phyloP scores from a whole-genome alignment of 2,329 filamentous ascomycete genomes.

The Falciphora oryzae region DNA sequence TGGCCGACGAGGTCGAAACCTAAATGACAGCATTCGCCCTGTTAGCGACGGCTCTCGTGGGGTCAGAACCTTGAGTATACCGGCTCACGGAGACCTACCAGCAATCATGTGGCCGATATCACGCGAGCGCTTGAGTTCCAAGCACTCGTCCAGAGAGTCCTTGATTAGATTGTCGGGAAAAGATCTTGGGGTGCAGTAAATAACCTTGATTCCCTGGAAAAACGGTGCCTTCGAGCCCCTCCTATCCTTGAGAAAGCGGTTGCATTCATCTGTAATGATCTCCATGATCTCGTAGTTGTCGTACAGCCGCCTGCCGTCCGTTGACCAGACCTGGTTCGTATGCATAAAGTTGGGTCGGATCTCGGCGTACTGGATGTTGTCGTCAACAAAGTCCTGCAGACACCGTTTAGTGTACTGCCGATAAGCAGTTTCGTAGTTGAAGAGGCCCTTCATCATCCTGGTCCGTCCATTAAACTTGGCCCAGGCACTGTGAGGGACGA shows the following conservation, averaged over 20 bases:
- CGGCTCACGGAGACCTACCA: conserved; percentile 36
- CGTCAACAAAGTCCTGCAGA: conserved; percentile 55
- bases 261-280: conserved; percentile 52
- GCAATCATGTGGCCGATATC: conserved; percentile 56
- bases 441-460: conserved; percentile 65
- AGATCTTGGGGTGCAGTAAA: conserved; percentile 64
- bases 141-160: conserved; percentile 53
- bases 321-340: conserved; percentile 52
- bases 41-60: conserved; percentile 2
- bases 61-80: neutral
- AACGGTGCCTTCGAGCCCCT: conserved; percentile 21
- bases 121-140: conserved; percentile 44
- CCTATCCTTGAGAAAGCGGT: conserved; percentile 33
- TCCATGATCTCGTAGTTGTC: conserved; percentile 54
- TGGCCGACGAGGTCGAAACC: conserved; percentile 68
- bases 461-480: conserved; percentile 63
- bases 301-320: conserved; percentile 48
- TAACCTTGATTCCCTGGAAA: conserved; percentile 63
- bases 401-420: conserved; percentile 52
- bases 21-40: conserved; percentile 19
- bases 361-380: conserved; percentile 67
- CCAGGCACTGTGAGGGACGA: conserved; percentile 38
- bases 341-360: conserved; percentile 64
- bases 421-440: conserved; percentile 62
- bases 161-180: conserved; percentile 41